Base-by-base conservation (phyloP, 179 eudicot genomes). In the Drosera spatulata region DNA sequence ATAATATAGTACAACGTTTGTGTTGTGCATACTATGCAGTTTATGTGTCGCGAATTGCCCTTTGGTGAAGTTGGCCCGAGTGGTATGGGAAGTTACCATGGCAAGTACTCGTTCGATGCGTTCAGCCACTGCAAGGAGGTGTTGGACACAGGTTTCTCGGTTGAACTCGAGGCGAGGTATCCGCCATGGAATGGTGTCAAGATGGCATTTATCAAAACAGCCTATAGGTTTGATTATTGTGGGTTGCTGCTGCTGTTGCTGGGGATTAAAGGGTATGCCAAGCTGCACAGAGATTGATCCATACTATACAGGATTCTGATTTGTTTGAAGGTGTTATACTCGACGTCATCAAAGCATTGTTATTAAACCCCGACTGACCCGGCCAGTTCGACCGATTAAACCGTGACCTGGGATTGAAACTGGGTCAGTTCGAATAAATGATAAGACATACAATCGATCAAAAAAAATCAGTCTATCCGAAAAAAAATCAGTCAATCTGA, bases 61-160 rank as follows among this genome's bases (percentile, higher is more conserved):
- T 91, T 91, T 52, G 98, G 95, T 69, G 99, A 97, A 33, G 97
- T 93, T 9, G 99, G 97, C 44, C 74, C 68, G 10, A 89, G 96
- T 38, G 97, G 97, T 37, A 79, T 84, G 48, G 97, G 97, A 13
- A 82, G 85, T 60, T 89, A 87, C 71, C 97, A 89, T 52, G 99
- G 99, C 50, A 93, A 93, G 78, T 84, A 75, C 78, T 75, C 99
- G 0, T 93, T 93, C 52, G 99, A 93, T 10, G 70, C 88, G 0
- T 93, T 93, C 70, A 89, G 90, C 78, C 95, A 93, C 55, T 95
- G 85, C 60, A 93, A 93, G 63, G 80, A 93, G 0, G 84, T 93
- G 53, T 65, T 89, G 59, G 61, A 72, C 10, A 69, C 95, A 66
- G 87, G 81, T 58, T 93, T 74, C 77, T 69, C 71, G 50, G 62